Evolutionary conservation across 2,329 filamentous ascomycete species (phyloP), one percentile per base, ranked within the genome.

Genomic region (Fusarium sp.): DNA sequence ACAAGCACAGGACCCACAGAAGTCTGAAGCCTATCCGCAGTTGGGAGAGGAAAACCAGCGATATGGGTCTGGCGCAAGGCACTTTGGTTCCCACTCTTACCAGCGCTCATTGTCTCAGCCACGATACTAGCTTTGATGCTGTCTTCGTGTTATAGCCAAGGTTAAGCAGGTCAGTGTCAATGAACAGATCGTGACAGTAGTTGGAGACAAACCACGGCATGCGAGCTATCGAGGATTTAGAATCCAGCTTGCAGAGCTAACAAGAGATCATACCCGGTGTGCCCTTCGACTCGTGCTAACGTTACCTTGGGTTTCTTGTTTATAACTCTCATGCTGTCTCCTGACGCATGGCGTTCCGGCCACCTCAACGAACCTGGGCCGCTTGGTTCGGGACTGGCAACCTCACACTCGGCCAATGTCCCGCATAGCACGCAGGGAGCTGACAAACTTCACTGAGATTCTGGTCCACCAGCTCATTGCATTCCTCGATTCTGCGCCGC

Each of bases 401-500:
- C 15, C 31, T 51, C 31, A 37, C 7, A 27, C 34, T 34, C 48
- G 12, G 40, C 23, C 13, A 6, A 31, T 62, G 34, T 68, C 39
- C 40, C 27, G n/a, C 40, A 28, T 9, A 31, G 41, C 18, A 41
- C 48, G 12, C 16, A 18, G 13, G 13, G 37, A 8, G 28, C 52
- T n/a, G 15, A 36, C 50, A 47, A 46, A 40, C 39, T 36, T 37
- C 39, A 15, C 41, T 31, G 31, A 51, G 46, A 63, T 34, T 55
- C 18, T 54, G 44, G 46, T 27, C 39, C 27, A 37, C 18, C 31
- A 40, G 34, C 39, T 18, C 28, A 18, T 37, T 51, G 30, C 63
- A 60, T 61, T 60, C 63, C 67, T 65, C 12, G 15, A 44, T 27
- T 31, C 41, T 40, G 41, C n/a, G 37, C 23, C 47, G 40, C 48